phyloP scores from a whole-genome alignment of 2,329 filamentous ascomycete genomes.

The Colletotrichum sp. region DNA sequence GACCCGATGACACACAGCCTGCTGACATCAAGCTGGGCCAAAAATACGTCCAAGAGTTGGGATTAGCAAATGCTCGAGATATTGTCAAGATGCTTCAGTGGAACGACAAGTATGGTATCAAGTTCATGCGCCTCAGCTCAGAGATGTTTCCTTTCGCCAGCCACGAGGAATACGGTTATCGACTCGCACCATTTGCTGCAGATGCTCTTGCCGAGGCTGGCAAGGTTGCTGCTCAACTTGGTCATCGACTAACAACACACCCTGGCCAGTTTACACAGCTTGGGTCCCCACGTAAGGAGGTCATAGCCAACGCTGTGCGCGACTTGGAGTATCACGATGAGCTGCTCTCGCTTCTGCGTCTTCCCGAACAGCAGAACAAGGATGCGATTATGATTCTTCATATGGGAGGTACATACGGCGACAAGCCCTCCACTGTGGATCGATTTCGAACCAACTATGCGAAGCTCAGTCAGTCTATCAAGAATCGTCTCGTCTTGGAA shows the following conservation, averaged over 20 bases:
- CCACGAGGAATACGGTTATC: slow-evolving; percentile 86
- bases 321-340: slow-evolving; percentile 91
- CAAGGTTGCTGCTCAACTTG: slow-evolving; percentile 75
- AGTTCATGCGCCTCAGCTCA: slow-evolving; percentile 88
- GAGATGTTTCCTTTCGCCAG: slow-evolving; percentile 98
- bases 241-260: slow-evolving; percentile 87
- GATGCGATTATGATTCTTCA: slow-evolving; percentile 96
- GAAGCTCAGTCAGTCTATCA: slow-evolving; percentile 70
- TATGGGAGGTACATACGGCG: slow-evolving; percentile 89
- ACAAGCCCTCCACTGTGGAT: slow-evolving; percentile 79
- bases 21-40: slow-evolving; percentile 71
- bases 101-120: slow-evolving; percentile 93
- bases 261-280: slow-evolving; percentile 94
- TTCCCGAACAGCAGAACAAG: slow-evolving; percentile 78
- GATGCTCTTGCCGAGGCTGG: slow-evolving; percentile 79
- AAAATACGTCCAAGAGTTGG: slow-evolving; percentile 76
- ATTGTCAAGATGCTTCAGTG: slow-evolving; percentile 85
- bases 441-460: slow-evolving; percentile 80
- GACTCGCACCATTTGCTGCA: slow-evolving; percentile 80
- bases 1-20: slow-evolving; percentile 76
- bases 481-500: slow-evolving; percentile 83
- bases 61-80: slow-evolving; percentile 82
- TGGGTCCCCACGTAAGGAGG: slow-evolving; percentile 78
- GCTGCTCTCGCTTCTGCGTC: slow-evolving; percentile 75
- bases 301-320: slow-evolving; percentile 77